These are phyloP conservation scores for Paulownia fortunei DNA, from an alignment of 257 asterid genomes.

Conservation along the genomic window DNA sequence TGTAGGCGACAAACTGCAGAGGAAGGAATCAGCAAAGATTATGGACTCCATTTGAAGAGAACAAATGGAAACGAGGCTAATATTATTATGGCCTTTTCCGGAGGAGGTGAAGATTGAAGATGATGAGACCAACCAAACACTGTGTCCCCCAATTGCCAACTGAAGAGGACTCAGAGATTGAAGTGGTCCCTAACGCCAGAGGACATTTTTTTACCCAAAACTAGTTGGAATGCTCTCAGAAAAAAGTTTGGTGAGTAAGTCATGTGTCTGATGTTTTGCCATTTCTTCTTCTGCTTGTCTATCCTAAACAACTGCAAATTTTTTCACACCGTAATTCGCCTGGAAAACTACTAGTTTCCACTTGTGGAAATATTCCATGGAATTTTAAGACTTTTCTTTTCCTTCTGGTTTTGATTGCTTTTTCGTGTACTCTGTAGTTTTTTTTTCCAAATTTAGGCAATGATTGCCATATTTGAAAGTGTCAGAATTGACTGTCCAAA, in stretches of 20 bases:
- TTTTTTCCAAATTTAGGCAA: conserved; percentile 8
- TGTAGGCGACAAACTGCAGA: neutral
- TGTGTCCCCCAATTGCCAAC: conserved; percentile 25
- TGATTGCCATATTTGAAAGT: neutral
- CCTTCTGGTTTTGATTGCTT: conserved; percentile 10
- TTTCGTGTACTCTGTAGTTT: neutral
- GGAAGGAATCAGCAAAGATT: neutral
- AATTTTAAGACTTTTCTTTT: neutral
- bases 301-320: neutral
- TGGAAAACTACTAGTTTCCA: conserved; percentile 9
- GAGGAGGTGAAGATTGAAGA: conserved; percentile 17
- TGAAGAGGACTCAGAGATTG: conserved; percentile 1
- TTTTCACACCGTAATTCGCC: neutral
- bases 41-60: neutral
- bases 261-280: conserved; percentile 21
- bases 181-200: conserved; percentile 33
- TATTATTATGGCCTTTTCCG: neutral
- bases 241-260: conserved; percentile 1
- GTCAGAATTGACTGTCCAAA: neutral
- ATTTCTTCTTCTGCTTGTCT: conserved; percentile 24
- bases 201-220: conserved; percentile 28
- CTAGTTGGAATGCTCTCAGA: neutral
- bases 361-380: conserved; percentile 4
- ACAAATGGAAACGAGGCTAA: neutral
- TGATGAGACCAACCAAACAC: conserved; percentile 15